Evolutionary conservation across 2,329 filamentous ascomycete species (phyloP), one percentile per base, ranked within the genome.

Genomic region (Cytospora piceicola): DNA sequence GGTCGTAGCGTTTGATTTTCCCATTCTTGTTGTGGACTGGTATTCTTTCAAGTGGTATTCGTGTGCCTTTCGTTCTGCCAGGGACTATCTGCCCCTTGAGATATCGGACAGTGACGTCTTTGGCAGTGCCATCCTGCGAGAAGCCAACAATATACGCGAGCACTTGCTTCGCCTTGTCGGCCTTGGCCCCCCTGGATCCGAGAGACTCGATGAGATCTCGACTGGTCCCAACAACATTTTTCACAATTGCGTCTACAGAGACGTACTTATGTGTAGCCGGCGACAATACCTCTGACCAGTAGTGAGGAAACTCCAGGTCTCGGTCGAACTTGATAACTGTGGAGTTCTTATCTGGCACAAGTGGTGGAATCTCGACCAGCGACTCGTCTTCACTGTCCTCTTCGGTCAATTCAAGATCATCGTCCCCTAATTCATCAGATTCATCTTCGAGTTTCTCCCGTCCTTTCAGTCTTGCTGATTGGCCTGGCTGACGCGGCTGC

Each of bases 31-130:
- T 90, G 74, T 94, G 89, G 8, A 97, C 80, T 0, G 93, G 89
- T 1, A 96, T 82, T 73, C 94, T 97, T 71, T 96, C 92, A 2
- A 88, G 75, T 0, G 90, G 87, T 74, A 97, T 85, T 8, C 95
- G 87, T 69, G 89, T 85, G 4, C 94, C 93, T 74, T 97, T 98
- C 0, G 94, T 96, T 70, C 93, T 91, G 4, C 95, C 94, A 0
- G 95, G 95, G 75, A 93, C 88, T 61, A 90, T 84, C 65, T 91
- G 91, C 27, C 90, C 87, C 72, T 90, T 94, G 9, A 99, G 80
- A 75, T 99, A 99, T 32, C 95, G 87, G 14, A 95, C 89, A 0
- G 95, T 99, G 20, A 99, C 91, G 74, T 99, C 95, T 75, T 98
- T 98, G 15, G 93, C 94, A 0, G 93, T 94, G 2, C 92, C 92